These are phyloP conservation scores for Paxillus ammoniavirescens DNA, from an alignment of 768 basidiomycete genomes.

Conservation along the genomic window DNA sequence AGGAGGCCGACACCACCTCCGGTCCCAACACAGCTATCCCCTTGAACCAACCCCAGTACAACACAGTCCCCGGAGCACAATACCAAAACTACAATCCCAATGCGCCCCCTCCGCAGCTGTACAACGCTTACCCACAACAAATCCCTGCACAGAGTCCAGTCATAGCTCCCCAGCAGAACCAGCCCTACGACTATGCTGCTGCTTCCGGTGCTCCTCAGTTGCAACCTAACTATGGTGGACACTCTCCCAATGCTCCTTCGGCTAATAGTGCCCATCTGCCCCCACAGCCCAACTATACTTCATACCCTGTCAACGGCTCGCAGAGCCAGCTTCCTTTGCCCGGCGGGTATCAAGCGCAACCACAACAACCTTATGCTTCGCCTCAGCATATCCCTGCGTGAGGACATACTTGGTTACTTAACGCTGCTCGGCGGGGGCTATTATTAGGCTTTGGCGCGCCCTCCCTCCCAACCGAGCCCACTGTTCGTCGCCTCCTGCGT, in stretches of 20 bases:
- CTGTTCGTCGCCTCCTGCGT: background rate
- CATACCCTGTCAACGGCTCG: conserved; percentile 10
- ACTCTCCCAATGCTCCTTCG: conserved; percentile 7
- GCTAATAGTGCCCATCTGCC: conserved; percentile 2
- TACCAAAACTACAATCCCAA: conserved; percentile 5
- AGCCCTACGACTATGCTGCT: conserved; percentile 3
- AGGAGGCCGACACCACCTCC: conserved; percentile 9
- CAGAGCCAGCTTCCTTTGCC: conserved; percentile 10
- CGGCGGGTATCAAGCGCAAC: conserved; percentile 11
- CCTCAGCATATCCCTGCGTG: background rate
- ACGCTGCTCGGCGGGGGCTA: background rate
- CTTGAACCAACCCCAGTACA: conserved; percentile 10
- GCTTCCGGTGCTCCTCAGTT: background rate
- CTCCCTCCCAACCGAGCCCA: background rate
- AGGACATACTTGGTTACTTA: background rate
- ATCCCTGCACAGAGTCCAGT: background rate
- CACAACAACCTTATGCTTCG: background rate
- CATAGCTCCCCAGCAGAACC: background rate
- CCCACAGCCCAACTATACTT: conserved; percentile 16
- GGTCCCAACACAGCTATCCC: background rate
- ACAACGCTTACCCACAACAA: conserved; percentile 11
- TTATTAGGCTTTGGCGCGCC: background rate
- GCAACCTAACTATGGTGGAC: conserved; percentile 1
- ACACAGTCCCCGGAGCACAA: conserved; percentile 2
- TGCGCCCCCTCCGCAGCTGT: conserved; percentile 1